phyloP scores from a whole-genome alignment of 495 filamentous ascomycete species.

The Xylaria intraflava region DNA sequence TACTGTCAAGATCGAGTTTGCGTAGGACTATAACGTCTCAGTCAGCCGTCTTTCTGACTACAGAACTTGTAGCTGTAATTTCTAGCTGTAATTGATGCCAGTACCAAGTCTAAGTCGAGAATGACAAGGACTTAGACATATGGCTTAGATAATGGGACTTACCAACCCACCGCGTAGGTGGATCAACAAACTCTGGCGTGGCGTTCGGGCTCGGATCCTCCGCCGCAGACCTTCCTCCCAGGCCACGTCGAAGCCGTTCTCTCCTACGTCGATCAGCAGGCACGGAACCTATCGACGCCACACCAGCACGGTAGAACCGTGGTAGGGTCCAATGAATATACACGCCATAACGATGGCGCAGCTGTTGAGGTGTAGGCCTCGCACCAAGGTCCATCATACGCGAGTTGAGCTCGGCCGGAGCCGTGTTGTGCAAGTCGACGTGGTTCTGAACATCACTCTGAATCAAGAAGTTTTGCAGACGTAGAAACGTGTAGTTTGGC shows the following conservation, averaged over 20 bases:
- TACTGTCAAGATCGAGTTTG: too few species aligned
- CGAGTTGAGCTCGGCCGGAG: conserved; percentile 31
- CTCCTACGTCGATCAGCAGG: not conserved
- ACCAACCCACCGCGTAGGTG: conserved; percentile 40
- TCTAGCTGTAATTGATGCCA: too few species aligned
- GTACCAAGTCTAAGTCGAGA: too few species aligned
- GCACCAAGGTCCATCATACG: conserved; percentile 39
- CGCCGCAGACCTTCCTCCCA: not conserved
- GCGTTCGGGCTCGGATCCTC: not conserved
- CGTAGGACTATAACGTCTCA: too few species aligned
- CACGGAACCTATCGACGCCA: not conserved
- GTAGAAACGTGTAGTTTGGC: conserved; percentile 49
- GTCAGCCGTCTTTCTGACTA: too few species aligned
- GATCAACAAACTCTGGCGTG: conserved; percentile 24
- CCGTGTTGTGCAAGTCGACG: conserved; percentile 38
- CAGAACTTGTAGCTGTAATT: too few species aligned
- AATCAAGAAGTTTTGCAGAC: conserved; percentile 27
- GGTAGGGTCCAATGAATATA: conserved; percentile 52
- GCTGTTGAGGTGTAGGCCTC: conserved; percentile 1
- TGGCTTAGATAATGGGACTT: too few species aligned
- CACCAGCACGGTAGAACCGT: conserved; percentile 34
- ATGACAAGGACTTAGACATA: too few species aligned
- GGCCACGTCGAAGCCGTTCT: conserved; percentile 3
- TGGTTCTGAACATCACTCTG: conserved; percentile 39
- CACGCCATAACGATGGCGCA: conserved; percentile 37